Evolutionary conservation across 2,329 filamentous ascomycete species (phyloP).

Genomic region (Ustilaginoidea virens): DNA sequence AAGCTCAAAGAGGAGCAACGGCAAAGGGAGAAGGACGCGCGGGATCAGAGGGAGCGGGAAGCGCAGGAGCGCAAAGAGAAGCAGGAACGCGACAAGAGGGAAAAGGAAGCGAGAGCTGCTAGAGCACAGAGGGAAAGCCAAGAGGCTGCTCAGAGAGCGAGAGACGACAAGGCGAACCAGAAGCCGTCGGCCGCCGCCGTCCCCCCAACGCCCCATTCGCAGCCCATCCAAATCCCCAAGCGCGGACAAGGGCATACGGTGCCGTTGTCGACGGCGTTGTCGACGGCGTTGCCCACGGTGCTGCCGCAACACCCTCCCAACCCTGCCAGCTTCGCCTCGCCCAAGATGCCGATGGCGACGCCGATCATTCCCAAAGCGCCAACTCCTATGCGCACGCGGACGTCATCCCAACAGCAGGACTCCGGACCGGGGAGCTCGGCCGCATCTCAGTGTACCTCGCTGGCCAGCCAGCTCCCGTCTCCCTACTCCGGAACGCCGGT

Average conservation of each 20-base stretch:
- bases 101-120: constrained; percentile 39
- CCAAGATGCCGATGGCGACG: constrained; percentile 63
- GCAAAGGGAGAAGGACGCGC: constrained; percentile 62
- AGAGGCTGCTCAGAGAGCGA: constrained; percentile 45
- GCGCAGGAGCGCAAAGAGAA: constrained; percentile 46
- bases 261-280: constrained; percentile 30
- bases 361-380: constrained; percentile 72
- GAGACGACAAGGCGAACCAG: constrained; percentile 37
- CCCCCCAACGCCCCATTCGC: constrained; percentile 17
- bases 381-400: constrained; percentile 61
- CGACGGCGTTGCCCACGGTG: constrained; percentile 26
- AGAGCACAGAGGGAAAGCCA: constrained; percentile 45
- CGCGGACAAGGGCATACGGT: constrained; percentile 19
- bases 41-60: constrained; percentile 57
- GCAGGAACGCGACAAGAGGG: constrained; percentile 45
- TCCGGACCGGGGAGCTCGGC: constrained; percentile 54
- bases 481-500: constrained; percentile 47
- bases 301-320: constrained; percentile 45
- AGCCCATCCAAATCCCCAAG: constrained; percentile 8
- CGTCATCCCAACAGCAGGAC: constrained; percentile 69
- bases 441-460: constrained; percentile 45
- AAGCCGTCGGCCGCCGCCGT: constrained; percentile 23
- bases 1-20: constrained; percentile 72
- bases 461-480: constrained; percentile 39
- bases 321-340: constrained; percentile 51